Base-by-base conservation (phyloP, 169 alveolate species). In the Plasmodium knowlesi region DNA sequence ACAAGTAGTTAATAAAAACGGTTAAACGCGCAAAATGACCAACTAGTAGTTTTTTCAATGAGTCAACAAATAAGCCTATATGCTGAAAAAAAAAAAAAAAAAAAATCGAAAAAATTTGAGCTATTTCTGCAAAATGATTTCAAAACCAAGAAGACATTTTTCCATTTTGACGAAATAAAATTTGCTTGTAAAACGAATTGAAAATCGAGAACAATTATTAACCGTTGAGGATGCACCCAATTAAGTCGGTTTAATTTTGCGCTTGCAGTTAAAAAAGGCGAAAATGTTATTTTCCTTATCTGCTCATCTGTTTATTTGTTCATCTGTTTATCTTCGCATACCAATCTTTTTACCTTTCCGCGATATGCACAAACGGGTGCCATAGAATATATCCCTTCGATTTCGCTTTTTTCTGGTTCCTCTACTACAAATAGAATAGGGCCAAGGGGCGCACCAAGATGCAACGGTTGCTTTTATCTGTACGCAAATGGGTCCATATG, bases 21-120 rank as follows among this genome's bases (percentile, higher is more conserved):
- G 41, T 12, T 46, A 46, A 46, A 46, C 57, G 57, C 57, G 57
- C 57, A n/a, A 46, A 46, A 46, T 46, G 57, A 12, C n/a, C 16
- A 46, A 46, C n/a, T 12, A 5, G 57, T 12, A 46, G n/a, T 12
- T 46, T 46, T 46, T 46, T 46, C 57, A 46, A 46, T n/a, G n/a
- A 1, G 25, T 74, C 53, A 74, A 74, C n/a, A 3, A 74, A 30
- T 25, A 30, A 74, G 8, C 37, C 61, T 22, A 30, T 46, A 74
- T 74, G 50, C 22, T 34, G 22, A 74, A 74, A 76, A 76, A 76
- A 76, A 76, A 28, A 25, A 73, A 25, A 25, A 74, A 74, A 76
- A 76, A 76, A 76, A 76, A 76, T 37, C 41, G 50, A 76, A 76
- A 76, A 76, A 76, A 5, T 37, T 3, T 34, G 12, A 74, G 12